Evolutionary conservation across 176 grass and related monocot genomes (phyloP).

Genomic region (Puya raimondii): DNA sequence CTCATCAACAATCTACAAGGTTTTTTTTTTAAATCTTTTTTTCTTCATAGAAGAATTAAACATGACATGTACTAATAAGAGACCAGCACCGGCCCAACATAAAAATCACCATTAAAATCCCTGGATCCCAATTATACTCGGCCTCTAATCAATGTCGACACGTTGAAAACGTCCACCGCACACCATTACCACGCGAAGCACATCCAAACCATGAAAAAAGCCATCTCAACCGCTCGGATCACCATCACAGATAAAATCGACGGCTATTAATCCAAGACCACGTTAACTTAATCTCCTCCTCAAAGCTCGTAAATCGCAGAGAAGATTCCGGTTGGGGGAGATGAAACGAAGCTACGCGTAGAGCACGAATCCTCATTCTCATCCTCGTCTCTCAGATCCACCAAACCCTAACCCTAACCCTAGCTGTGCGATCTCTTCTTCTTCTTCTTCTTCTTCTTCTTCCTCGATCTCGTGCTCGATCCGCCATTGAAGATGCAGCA

Average conservation of each 20-base stretch:
- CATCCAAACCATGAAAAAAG: not conserved
- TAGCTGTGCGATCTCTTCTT: not conserved
- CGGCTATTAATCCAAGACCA: not conserved
- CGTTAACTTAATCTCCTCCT: not conserved
- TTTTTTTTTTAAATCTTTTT: no score
- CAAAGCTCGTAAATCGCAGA: not conserved
- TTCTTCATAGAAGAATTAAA: no score
- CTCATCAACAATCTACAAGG: no score
- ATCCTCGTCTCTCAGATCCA: not conserved
- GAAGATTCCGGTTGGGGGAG: not conserved
- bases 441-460: not conserved
- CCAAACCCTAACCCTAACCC: not conserved
- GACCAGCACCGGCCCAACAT: not conserved
- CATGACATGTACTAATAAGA: not conserved
- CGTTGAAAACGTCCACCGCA: not conserved
- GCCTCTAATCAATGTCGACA: not conserved
- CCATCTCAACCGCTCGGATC: not conserved
- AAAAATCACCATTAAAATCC: not conserved
- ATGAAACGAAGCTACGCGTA: not conserved
- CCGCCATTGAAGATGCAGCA: slow-evolving; percentile 36
- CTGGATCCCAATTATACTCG: not conserved
- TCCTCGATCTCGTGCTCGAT: not conserved
- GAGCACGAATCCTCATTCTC: not conserved
- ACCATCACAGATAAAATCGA: not conserved
- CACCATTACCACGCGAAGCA: not conserved